These are phyloP conservation scores for Coprinopsis sp. DNA, from an alignment of 768 basidiomycete genomes.

Conservation along the genomic window DNA sequence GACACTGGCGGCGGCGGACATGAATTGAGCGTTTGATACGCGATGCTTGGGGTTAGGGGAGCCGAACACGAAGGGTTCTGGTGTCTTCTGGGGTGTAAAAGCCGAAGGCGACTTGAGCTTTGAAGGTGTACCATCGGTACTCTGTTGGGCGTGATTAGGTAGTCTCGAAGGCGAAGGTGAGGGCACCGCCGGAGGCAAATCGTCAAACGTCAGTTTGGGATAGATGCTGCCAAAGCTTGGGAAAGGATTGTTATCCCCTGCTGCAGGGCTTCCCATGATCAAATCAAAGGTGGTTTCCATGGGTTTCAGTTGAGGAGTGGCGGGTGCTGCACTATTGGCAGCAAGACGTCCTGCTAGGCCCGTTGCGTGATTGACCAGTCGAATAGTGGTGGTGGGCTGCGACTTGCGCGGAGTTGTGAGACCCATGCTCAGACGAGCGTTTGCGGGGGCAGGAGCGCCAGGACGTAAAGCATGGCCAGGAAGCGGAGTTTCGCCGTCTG, in stretches of 20 bases:
- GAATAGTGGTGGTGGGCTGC: no score
- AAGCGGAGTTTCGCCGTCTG: conserved; percentile 41
- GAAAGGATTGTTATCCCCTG: conserved; percentile 14
- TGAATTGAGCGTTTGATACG: conserved; percentile 64
- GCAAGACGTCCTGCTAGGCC: no score
- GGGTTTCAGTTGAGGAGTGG: conserved; percentile 44
- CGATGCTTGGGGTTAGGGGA: conserved; percentile 64
- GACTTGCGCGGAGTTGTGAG: no score
- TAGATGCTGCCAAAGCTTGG: conserved; percentile 29
- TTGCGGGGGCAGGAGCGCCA: conserved; percentile 55
- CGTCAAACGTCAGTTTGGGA: conserved; percentile 33
- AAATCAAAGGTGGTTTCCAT: conserved; percentile 68
- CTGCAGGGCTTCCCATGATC: conserved; percentile 49
- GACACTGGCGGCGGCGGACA: conserved; percentile 59
- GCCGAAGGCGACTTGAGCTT: conserved; percentile 2
- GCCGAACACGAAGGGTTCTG: conserved; percentile 69
- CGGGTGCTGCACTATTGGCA: background rate
- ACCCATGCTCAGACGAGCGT: conserved; percentile 59
- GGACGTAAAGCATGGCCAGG: conserved; percentile 57
- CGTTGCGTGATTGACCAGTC: no score
- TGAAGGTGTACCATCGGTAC: conserved; percentile 4
- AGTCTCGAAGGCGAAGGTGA: conserved; percentile 34
- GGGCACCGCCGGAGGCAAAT: conserved; percentile 20
- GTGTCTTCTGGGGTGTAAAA: conserved; percentile 9
- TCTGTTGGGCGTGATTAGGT: conserved; percentile 4